Evolutionary conservation across 129 eudicot genomes (phyloP), one percentile per base, ranked within the genome.

Genomic region (Centaurea solstitialis): DNA sequence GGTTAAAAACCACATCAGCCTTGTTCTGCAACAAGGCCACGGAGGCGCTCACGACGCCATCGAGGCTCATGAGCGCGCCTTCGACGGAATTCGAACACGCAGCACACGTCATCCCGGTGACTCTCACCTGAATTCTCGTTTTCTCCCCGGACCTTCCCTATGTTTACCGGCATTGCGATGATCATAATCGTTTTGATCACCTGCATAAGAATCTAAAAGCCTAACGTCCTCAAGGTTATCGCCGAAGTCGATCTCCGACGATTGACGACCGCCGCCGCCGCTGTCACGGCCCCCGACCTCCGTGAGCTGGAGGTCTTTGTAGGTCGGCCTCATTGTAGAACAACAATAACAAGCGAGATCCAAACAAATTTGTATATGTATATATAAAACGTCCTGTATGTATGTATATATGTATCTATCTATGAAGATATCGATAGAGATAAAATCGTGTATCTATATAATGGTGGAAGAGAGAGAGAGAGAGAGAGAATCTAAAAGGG

Each of bases 71-170:
- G 73, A 94, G 83, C 24, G 98, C 98, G 67, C 86, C 89, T 84
- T 94, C 93, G 17, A 91, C 97, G 45, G 98, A 90, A 84, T 87
- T 91, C 0, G 95, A 90, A 70, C 98, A 94, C 35, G 98, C 98
- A 0, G 98, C 85, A 79, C 98, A 91, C 10, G 97, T 91, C 98
- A 94, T 94, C 77, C 98, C 98, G n/a, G 88, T 87, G 41, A 94
- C 87, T 21, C 93, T 75, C 41, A 94, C 90, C 90, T 88, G 92
- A 83, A 94, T 84, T 72, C 86, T 88, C 83, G 76, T 70, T 23
- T 68, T 18, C 72, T 61, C 37, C 21, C 72, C 6, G 7, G 5
- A 65, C 64, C 80, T 5, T 53, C 23, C 18, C n/a, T 62, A 35
- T 22, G 47, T 41, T 69, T 82, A 22, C 23, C 82, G 28, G 57